phyloP scores from a whole-genome alignment of 1,284 basidiomycete genomes.

The Stygiomarasmius scandens region DNA sequence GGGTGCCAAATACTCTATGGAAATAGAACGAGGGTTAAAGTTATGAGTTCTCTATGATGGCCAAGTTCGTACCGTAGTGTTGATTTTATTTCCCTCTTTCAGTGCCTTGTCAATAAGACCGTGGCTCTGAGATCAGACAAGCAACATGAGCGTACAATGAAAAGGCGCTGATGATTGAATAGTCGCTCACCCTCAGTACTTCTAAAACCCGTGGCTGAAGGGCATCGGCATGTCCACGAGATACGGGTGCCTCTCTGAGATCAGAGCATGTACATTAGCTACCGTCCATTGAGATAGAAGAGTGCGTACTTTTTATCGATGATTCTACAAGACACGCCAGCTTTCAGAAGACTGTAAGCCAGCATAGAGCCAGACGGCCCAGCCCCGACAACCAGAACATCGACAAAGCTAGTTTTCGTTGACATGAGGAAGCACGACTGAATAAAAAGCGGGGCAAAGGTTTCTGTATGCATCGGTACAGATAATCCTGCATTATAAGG shows the following conservation, averaged over 20 bases:
- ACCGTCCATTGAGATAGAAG: not conserved
- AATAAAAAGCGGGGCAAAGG: not conserved
- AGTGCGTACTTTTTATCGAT: conserved; percentile 3
- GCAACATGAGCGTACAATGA: not conserved
- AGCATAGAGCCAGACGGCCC: not conserved
- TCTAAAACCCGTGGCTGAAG: not conserved
- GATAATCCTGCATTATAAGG: no score
- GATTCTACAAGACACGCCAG: not conserved
- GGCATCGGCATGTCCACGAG: conserved; percentile 1
- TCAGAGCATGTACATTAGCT: not conserved
- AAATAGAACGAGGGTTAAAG: not conserved
- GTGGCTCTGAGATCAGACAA: not conserved
- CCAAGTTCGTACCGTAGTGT: not conserved
- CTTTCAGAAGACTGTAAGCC: not conserved
- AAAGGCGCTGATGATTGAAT: not conserved
- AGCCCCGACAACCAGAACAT: conserved; percentile 1
- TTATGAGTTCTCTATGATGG: no score
- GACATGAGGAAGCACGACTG: not conserved
- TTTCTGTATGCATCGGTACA: not conserved
- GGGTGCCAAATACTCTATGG: not conserved
- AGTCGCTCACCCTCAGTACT: not conserved
- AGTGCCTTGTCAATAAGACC: not conserved
- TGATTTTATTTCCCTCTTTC: not conserved
- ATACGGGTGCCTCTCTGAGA: not conserved
- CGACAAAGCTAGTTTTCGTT: not conserved